Evolutionary conservation across 2,329 filamentous ascomycete species (phyloP).

Genomic region (Fusarium gaditjirri): DNA sequence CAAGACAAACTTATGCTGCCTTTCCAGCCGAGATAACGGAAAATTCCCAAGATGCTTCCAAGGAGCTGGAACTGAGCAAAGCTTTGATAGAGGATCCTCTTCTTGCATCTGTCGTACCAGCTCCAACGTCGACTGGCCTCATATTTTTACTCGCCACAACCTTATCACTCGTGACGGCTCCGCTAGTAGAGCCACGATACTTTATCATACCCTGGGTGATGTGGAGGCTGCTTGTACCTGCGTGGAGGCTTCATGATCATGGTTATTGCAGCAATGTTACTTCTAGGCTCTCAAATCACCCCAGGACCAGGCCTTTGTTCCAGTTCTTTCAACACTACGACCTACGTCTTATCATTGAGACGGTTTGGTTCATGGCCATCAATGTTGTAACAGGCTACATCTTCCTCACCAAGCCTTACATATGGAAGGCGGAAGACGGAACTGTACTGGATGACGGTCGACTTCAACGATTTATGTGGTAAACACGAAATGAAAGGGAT

Average conservation of each 20-base stretch:
- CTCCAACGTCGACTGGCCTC: slow-evolving; percentile 62
- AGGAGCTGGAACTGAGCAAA: slow-evolving; percentile 16
- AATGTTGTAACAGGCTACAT: slow-evolving; percentile 75
- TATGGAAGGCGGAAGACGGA: slow-evolving; percentile 69
- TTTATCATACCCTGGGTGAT: slow-evolving; percentile 96
- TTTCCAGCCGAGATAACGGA: slow-evolving; percentile 7
- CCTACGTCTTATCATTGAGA: slow-evolving; percentile 68
- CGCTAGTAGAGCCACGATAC: slow-evolving; percentile 94
- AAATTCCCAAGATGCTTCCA: slow-evolving; percentile 1
- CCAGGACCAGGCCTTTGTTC: slow-evolving; percentile 1
- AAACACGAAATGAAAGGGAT: background rate
- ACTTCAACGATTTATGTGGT: slow-evolving; percentile 87
- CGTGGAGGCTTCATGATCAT: slow-evolving; percentile 50
- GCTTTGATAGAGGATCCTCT: slow-evolving; percentile 43
- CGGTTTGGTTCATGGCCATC: slow-evolving; percentile 73
- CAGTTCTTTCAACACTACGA: slow-evolving; percentile 48
- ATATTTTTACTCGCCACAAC: slow-evolving; percentile 75
- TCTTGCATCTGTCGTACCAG: slow-evolving; percentile 45
- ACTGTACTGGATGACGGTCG: slow-evolving; percentile 63
- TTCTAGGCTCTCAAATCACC: background rate
- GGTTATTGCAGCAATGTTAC: background rate
- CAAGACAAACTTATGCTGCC: slow-evolving; percentile 16
- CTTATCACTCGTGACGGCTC: slow-evolving; percentile 85
- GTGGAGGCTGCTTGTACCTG: slow-evolving; percentile 84
- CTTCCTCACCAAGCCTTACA: slow-evolving; percentile 75